Base-by-base conservation (phyloP, 331 rosid genomes). In the Saraca asoca region DNA sequence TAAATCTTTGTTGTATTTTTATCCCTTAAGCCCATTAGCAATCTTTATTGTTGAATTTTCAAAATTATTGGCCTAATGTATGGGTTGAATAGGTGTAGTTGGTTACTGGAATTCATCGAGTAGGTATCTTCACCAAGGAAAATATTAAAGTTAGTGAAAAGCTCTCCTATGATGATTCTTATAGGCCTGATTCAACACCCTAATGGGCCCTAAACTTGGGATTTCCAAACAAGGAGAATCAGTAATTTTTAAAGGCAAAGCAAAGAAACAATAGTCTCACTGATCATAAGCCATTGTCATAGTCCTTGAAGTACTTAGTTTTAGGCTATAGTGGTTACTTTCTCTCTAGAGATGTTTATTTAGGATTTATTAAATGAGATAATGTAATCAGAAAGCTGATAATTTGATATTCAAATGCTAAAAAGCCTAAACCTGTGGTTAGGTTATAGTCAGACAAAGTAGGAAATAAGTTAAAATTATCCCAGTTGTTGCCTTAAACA, bases 21-120 rank as follows among this genome's bases (percentile, higher is more conserved):
- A 24, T 24, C 31, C 31, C 57, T 66, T 19, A 37, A 18, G 14
- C 19, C 62, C 13, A 16, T 17, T 58, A 43, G 53, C 67, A 54
- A 1, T 45, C 49, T 18, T 68, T 38, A 62, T 54, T 57, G 70
- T 63, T 33, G 45, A 51, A 51, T 62, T 58, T 31, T 46, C 44
- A 48, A 6, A 55, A 20, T 24, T 24, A 24, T 24, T 24, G 31
- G 31, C 31, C 1, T 24, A 24, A 24, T 24, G 31, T 1, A 3
- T 24, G 31, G 1, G 31, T 24, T 24, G 31, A 24, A 62, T 46
- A 90, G 98, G 98, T 93, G 74, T 87, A 90, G 88, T 63, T 93
- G 83, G 98, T 93, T 15, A 91, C 97, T 0, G 98, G 98, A 72
- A 96, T 90, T 84, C 97, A 93, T 72, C 83, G 98, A 19, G 98